Evolutionary conservation across 331 rosid species (phyloP), one percentile per base, ranked within the genome.

Genomic region (Spiraea crenata): DNA sequence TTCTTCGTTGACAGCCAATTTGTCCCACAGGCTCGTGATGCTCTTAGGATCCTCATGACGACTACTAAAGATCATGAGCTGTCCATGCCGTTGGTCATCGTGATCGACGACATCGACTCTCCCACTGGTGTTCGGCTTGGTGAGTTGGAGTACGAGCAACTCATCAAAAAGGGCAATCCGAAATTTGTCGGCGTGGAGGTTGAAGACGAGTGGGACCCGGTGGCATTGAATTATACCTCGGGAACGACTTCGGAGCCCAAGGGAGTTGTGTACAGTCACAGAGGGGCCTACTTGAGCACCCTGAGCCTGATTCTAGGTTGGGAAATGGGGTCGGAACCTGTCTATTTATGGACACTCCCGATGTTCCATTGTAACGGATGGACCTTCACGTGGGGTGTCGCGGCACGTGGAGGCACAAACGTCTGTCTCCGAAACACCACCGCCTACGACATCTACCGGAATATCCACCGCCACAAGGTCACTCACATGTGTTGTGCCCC

Each of bases 301-400:
- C 64, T 90, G 0, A 89, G 96, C 31, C 31, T 89, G 1, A 25
- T 89, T 0, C 77, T 93, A 2, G 87, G 88, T 0, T 88, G 88
- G 96, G 95, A 88, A 60, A 87, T 93, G 92, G 81, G 85, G 6
- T 63, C 50, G 9, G 85, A 81, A 12, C 95, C 98, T 0, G 89
- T 90, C 0, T 90, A 90, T 39, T 77, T 93, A 0, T 93, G 98
- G 98, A 88, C 95, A 4, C 90, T 93, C 0, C 97, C 98, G 0
- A 90, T 93, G 97, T 93, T 93, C 79, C 98, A 93, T n/a, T 93
- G 98, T 67, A 93, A 93, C 19, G 98, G 98, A 0, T 93, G 98
- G 98, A 87, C 92, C 15, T 90, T 90, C 82, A 81, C 96, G 0
- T 93, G 98, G 97, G 97, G 96, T 0, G 79, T 89, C 10, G 98